A percentile compares a stretch with the other conserved stretches of the same genome.
phyloP scores from a whole-genome alignment of 2,329 filamentous ascomycete genomes.

The Aspergillus sp. region DNA sequence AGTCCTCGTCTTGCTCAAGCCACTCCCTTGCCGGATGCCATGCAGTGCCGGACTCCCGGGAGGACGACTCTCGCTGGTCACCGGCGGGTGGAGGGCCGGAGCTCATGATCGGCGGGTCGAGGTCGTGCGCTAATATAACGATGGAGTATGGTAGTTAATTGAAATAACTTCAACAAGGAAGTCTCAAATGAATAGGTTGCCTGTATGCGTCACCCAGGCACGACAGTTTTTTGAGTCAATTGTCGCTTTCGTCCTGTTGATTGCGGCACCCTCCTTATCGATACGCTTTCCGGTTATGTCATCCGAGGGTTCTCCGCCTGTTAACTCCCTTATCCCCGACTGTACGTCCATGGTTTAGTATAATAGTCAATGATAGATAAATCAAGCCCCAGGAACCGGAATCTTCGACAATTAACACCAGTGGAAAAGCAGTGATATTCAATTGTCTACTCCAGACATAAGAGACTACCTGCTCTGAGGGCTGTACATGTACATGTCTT shows the following conservation, averaged over 20 bases:
- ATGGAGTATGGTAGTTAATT: constrained; percentile 7
- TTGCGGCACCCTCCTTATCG: constrained; percentile 11
- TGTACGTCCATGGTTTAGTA: not conserved
- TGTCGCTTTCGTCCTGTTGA: not conserved
- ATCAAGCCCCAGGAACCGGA: too few relatives aligned
- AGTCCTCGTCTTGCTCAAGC: constrained; percentile 32
- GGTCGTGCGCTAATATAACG: constrained; percentile 3
- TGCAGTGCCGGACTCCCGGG: constrained; percentile 16
- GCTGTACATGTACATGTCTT: too few relatives aligned
- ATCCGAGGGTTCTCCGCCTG: constrained; percentile 4
- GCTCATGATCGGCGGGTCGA: constrained; percentile 22
- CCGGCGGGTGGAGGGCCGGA: constrained; percentile 20
- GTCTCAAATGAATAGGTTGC: constrained; percentile 2
- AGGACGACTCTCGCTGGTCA: constrained; percentile 11
- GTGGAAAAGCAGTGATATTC: too few relatives aligned
- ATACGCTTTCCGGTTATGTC: constrained; percentile 12
- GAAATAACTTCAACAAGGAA: not conserved
- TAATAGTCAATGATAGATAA: too few relatives aligned
- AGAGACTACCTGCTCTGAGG: too few relatives aligned
- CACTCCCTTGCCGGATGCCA: constrained; percentile 34
- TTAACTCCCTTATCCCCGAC: constrained; percentile 18
- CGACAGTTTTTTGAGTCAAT: not conserved
- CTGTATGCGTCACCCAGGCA: not conserved
- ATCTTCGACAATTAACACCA: too few relatives aligned
- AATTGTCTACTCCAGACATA: too few relatives aligned